These are phyloP conservation scores for Aspergillus bombycis DNA, from an alignment of 2,329 filamentous ascomycete genomes.

Conservation along the genomic window DNA sequence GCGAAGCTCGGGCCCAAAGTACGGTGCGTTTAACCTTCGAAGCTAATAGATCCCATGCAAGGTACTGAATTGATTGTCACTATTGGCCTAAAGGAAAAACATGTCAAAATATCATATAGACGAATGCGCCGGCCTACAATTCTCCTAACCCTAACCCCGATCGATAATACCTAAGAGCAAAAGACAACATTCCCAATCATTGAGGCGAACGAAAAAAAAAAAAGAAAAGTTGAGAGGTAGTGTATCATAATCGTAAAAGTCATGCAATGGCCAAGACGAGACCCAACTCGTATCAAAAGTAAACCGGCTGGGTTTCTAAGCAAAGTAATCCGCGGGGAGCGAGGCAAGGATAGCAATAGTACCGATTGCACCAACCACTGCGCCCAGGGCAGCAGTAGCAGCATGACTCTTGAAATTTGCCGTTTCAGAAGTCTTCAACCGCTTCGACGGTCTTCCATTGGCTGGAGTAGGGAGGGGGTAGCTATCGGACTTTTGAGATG, in stretches of 20 bases:
- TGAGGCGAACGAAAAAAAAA: not conserved
- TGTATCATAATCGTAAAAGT: constrained; percentile 7
- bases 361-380: constrained; percentile 45
- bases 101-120: constrained; percentile 2
- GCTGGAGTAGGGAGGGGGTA: constrained; percentile 18
- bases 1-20: not conserved
- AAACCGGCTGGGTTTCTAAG: constrained; percentile 24
- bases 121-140: not conserved
- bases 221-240: not conserved
- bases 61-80: not conserved
- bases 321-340: constrained; percentile 48
- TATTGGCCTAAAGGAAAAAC: constrained; percentile 1
- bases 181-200: constrained; percentile 4
- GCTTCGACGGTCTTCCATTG: constrained; percentile 31
- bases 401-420: constrained; percentile 39
- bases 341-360: constrained; percentile 45
- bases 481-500: constrained; percentile 16
- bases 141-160: not conserved
- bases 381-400: constrained; percentile 43
- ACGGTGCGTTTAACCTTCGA: not conserved
- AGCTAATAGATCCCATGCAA: not conserved
- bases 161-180: constrained; percentile 2
- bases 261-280: not conserved
- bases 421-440: constrained; percentile 26
- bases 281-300: not conserved